Percentiles rank a stretch among this genome's conserved stretches.
Conservation (phyloP, 2,329 filamentous ascomycete species). For the Pseudopyrenochaeta lycopersici region DNA sequence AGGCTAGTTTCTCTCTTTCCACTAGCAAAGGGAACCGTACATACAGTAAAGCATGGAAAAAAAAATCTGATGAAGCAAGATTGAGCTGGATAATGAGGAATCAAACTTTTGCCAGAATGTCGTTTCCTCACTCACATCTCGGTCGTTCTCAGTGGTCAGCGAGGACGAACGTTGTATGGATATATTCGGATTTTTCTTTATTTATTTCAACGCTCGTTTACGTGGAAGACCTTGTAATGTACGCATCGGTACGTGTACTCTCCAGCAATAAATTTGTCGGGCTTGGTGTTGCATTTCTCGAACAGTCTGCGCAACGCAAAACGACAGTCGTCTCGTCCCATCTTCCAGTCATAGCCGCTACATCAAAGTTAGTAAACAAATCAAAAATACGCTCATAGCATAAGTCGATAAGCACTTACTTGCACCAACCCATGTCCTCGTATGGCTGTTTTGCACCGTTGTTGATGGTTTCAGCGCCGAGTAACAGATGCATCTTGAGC, state of each 20-base stretch:
- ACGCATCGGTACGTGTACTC: conserved; percentile 10
- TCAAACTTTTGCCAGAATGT: too few species aligned
- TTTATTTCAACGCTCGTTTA: conserved; percentile 15
- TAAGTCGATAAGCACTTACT: conserved; percentile 1
- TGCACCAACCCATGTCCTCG: conserved; percentile 5
- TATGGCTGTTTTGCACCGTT: conserved; percentile 2
- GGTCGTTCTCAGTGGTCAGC: too few species aligned
- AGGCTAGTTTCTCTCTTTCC: too few species aligned
- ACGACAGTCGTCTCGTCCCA: conserved; percentile 6
- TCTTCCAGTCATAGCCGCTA: conserved; percentile 12
- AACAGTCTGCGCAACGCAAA: conserved; percentile 8
- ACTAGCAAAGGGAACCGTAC: too few species aligned
- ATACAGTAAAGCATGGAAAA: too few species aligned
- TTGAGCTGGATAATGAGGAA: too few species aligned
- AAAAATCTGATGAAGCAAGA: too few species aligned
- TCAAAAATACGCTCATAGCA: neutral
- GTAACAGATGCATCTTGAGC: neutral
- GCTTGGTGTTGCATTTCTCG: neutral
- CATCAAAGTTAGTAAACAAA: neutral
- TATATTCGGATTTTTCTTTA: too few species aligned
- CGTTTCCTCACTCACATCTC: too few species aligned
- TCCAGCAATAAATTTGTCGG: conserved; percentile 4
- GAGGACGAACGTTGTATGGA: too few species aligned
- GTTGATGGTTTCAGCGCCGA: conserved; percentile 2
- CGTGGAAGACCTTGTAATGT: conserved; percentile 1